Conservation (phyloP, 768 basidiomycete genomes). For the Leucocoprinus leucothites region DNA sequence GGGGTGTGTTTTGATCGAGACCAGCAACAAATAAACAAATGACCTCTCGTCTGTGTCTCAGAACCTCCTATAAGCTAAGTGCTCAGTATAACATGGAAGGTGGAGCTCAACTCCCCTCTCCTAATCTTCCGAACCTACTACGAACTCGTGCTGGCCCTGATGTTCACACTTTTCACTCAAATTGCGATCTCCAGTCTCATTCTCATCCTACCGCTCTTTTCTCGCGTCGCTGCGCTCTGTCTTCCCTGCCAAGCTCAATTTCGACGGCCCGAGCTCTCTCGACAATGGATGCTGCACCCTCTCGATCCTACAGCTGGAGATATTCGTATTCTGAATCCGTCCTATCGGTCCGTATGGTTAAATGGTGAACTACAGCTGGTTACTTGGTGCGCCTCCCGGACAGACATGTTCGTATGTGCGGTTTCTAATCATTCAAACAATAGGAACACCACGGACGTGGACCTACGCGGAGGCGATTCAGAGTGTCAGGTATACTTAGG, state of each 20-base stretch:
- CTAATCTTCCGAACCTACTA: not conserved
- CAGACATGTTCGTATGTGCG: not conserved
- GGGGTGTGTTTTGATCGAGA: too few relatives aligned
- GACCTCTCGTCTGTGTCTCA: too few relatives aligned
- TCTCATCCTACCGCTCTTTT: slow-evolving; percentile 20
- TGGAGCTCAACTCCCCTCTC: not conserved
- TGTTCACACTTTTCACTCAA: slow-evolving; percentile 25
- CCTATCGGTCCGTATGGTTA: not conserved
- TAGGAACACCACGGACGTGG: slow-evolving; percentile 5
- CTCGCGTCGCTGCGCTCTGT: slow-evolving; percentile 23
- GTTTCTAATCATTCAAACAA: slow-evolving; percentile 1
- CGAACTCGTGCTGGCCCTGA: slow-evolving; percentile 30
- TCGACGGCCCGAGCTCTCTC: slow-evolving; percentile 12
- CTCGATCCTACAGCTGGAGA: not conserved
- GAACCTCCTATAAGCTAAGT: not conserved
- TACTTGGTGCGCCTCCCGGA: slow-evolving; percentile 5
- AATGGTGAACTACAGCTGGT: not conserved
- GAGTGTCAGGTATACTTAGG: not conserved
- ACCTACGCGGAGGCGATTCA: not conserved
- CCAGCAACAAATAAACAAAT: too few relatives aligned
- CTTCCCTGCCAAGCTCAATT: slow-evolving; percentile 25
- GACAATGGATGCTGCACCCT: not conserved
- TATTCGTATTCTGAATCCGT: not conserved
- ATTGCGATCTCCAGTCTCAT: slow-evolving; percentile 16
- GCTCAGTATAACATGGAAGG: not conserved